A percentile compares a stretch with the other conserved stretches of the same genome.
Conservation (phyloP, 148 eudicot genomes). For the Chenopodium quinoa region DNA sequence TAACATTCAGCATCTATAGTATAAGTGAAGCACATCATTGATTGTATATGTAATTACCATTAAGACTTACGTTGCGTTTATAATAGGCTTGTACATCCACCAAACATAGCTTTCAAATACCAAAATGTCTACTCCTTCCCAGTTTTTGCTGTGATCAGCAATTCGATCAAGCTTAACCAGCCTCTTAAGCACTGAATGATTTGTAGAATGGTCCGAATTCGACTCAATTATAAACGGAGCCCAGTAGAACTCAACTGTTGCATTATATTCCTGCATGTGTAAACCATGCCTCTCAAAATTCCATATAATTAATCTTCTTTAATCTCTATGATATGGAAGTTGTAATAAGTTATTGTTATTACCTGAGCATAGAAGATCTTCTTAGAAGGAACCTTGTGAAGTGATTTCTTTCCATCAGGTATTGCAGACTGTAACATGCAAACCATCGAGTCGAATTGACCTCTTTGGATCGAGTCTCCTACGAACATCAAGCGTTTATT, state of each 20-base stretch:
- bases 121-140: conserved; percentile 79
- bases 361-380: conserved; percentile 87
- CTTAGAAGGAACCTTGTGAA: conserved; percentile 70
- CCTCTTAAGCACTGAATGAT: conserved; percentile 64
- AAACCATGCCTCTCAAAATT: not conserved
- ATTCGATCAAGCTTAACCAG: conserved; percentile 72
- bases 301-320: not conserved
- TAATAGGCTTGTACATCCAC: conserved; percentile 91
- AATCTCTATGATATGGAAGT: no score
- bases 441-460: conserved; percentile 89
- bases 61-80: conserved; percentile 73
- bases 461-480: conserved; percentile 89
- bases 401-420: conserved; percentile 55
- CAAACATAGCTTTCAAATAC: conserved; percentile 92
- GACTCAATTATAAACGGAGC: conserved; percentile 91
- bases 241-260: conserved; percentile 92
- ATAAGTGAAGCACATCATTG: not conserved
- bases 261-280: conserved; percentile 67
- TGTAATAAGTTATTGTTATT: not conserved
- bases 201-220: conserved; percentile 81
- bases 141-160: conserved; percentile 59
- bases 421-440: conserved; percentile 77
- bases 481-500: conserved; percentile 84
- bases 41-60: not conserved
- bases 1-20: no score